Evolutionary conservation across 768 basidiomycete genomes (phyloP), one percentile per base, ranked within the genome.

Genomic region (Boletellus ananas): DNA sequence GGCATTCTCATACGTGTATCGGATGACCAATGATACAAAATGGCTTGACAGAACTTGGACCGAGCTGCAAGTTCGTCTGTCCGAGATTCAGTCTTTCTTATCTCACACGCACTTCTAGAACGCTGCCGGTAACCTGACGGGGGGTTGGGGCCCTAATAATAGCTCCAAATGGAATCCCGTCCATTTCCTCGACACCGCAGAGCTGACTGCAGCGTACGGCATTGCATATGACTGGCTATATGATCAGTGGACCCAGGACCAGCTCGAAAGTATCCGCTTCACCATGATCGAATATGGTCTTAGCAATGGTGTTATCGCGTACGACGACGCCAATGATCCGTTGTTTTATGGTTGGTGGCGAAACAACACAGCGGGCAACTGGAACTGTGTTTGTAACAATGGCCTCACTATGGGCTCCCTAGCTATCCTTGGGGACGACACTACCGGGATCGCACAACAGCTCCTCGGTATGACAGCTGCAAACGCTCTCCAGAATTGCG

Each of bases 191-290:
- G 95, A 95, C 66, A 73, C 81, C 17, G 94, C 85, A n/a, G 95
- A 97, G 68, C 77, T 96, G 56, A 83, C 83, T 16, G 83, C 87
- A 21, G 94, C 91, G 5, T 98, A 85, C 61, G 96, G 79, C 27
- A 87, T 94, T 55, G 95, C 86, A 2, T 99, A 98, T 60, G 96
- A 99, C 64, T 99, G 96, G 96, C 63, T 98, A 29, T 86, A 96
- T 67, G 87, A 93, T 47, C 73, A 78, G 46, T 95, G 87, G 90
- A 80, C 79, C 13, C 71, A 77, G 29, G 77, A 81, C 1, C 92
- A 94, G 69, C 85, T 84, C 64, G 69, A 65, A 20, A 72, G 73
- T 42, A 89, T 99, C 56, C 76, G 79, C 61, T 73, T 66, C 55
- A 84, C 83, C 13, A 80, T 98, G 72, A 77, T 93, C 68, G 72